Conservation (phyloP, 192 early-diverging fungal genomes). For the Pilobolus umbonatus region DNA sequence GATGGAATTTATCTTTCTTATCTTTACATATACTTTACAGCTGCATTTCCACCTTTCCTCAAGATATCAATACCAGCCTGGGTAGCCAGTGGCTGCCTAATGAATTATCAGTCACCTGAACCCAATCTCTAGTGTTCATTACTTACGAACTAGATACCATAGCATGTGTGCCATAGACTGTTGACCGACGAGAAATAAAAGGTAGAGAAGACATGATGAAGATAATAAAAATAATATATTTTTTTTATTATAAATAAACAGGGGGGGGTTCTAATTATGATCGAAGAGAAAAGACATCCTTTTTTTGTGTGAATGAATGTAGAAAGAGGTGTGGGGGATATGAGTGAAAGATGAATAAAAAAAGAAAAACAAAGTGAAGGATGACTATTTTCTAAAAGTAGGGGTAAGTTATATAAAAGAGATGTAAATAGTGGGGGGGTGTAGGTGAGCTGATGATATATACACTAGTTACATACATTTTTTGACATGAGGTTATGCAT, state of each 20-base stretch:
- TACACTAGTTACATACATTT: too few species aligned
- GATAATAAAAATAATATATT: neutral
- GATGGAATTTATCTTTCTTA: neutral
- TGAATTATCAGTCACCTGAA: neutral
- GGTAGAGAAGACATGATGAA: slow-evolving; percentile 9
- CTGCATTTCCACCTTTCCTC: slow-evolving; percentile 69
- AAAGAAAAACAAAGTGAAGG: slow-evolving; percentile 4
- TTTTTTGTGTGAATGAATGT: neutral
- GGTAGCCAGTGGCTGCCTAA: slow-evolving; percentile 68
- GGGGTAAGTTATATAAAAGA: too few species aligned
- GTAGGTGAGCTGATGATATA: too few species aligned
- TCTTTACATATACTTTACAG: slow-evolving; percentile 38
- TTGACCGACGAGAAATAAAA: slow-evolving; percentile 45
- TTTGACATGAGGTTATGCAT: too few species aligned
- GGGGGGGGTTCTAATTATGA: neutral
- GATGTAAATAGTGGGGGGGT: too few species aligned
- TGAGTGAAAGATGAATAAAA: neutral
- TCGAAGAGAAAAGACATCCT: neutral
- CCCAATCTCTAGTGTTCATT: neutral
- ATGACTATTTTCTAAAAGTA: too few species aligned
- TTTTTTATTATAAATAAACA: neutral
- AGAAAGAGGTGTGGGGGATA: neutral
- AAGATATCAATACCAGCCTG: slow-evolving; percentile 61
- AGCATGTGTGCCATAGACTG: slow-evolving; percentile 53
- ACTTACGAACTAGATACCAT: slow-evolving; percentile 55